These are phyloP conservation scores for Penicillium bovifimosum DNA, from an alignment of 495 filamentous ascomycete species.

Conservation along the genomic window DNA sequence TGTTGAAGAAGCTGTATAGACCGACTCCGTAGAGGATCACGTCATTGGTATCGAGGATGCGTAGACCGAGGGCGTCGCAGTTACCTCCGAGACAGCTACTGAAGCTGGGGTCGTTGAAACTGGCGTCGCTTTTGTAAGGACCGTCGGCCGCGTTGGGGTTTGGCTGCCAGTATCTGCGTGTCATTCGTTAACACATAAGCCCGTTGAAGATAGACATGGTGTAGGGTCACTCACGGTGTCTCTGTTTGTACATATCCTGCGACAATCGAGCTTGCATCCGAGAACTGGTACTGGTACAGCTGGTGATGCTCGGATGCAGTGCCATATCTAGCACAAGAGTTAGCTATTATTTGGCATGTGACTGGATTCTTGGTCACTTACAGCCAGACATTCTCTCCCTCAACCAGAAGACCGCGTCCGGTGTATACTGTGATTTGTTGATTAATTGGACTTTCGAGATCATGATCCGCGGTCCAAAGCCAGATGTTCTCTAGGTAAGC, in stretches of 20 bases:
- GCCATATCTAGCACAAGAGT: constrained; percentile 43
- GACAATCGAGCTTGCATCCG: constrained; percentile 62
- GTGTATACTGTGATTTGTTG: constrained; percentile 63
- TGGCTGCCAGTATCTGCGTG: constrained; percentile 54
- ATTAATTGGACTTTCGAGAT: constrained; percentile 53
- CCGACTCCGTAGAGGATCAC: constrained; percentile 66
- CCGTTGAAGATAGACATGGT: neutral
- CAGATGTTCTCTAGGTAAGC: constrained; percentile 63
- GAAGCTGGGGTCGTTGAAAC: constrained; percentile 58
- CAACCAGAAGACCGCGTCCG: constrained; percentile 61
- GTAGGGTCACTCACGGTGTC: constrained; percentile 47
- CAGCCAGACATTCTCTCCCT: constrained; percentile 57
- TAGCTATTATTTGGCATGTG: neutral
- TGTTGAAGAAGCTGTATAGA: constrained; percentile 70
- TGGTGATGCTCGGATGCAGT: constrained; percentile 72
- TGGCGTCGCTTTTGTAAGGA: constrained; percentile 45
- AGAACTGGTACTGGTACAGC: constrained; percentile 78
- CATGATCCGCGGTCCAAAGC: constrained; percentile 71
- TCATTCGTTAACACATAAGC: neutral
- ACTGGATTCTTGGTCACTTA: constrained; percentile 13
- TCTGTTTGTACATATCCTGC: constrained; percentile 80
- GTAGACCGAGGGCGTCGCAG: constrained; percentile 62
- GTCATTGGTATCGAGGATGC: constrained; percentile 53
- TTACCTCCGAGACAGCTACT: constrained; percentile 43
- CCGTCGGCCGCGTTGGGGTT: constrained; percentile 51